Evolutionary conservation across 257 asterid genomes (phyloP).

Genomic region (Solanum megistacrolobum): DNA sequence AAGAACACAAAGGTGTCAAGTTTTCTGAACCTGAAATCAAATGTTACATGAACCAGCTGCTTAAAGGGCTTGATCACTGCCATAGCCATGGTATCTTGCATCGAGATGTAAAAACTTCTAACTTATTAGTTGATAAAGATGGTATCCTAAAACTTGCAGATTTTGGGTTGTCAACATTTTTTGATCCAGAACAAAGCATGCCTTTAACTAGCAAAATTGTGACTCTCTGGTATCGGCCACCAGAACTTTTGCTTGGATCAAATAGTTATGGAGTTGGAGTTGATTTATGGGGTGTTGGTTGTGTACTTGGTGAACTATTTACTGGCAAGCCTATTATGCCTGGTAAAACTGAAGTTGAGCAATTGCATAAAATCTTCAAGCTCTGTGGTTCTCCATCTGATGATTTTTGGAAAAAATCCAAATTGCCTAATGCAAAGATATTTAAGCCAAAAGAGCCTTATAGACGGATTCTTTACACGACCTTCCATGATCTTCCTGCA

Average conservation of each 20-base stretch:
- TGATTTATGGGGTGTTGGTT: not conserved
- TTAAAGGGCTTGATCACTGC: not conserved
- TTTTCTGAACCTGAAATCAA: not conserved
- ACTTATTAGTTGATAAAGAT: not conserved
- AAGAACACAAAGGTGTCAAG: not conserved
- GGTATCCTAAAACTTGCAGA: not conserved
- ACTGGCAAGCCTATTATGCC: not conserved
- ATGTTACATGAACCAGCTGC: not conserved
- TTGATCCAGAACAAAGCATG: not conserved
- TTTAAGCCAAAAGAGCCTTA: not conserved
- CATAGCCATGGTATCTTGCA: not conserved
- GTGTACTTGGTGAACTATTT: not conserved
- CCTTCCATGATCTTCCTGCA: not conserved
- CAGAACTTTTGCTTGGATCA: not conserved
- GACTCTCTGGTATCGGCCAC: not conserved
- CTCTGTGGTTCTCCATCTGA: not conserved
- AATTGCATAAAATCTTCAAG: not conserved
- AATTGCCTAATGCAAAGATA: not conserved
- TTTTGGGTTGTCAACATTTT: not conserved
- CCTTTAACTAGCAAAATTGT: not conserved
- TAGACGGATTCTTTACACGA: not conserved
- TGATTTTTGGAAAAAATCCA: not conserved
- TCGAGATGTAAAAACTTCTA: not conserved
- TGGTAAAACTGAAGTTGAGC: not conserved
- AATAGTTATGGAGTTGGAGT: not conserved